Evolutionary conservation across 139 green algal genomes (phyloP), one percentile per base, ranked within the genome.

Genomic region (Picochlorum costavermella): DNA sequence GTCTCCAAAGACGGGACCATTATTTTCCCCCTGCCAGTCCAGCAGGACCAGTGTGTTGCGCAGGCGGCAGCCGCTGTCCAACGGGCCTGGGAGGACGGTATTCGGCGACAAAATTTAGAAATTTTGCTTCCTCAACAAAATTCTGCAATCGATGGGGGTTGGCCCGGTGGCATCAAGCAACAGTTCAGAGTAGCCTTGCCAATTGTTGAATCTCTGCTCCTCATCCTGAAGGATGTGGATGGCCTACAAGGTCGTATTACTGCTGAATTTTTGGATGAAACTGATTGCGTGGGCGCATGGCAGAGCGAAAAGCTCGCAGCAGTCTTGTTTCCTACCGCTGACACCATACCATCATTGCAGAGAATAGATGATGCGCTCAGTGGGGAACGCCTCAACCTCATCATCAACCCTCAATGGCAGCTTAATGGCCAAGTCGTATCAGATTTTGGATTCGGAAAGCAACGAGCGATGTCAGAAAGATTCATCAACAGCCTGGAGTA

Each of bases 371-470:
- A 65, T 29, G 69, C 50, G 25, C 55, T 77, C 1, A 76, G 69
- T 61, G 70, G 75, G 29, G 23, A 77, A 40, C 67, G 75, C 2
- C 71, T 83, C 23, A 74, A 72, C 31, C 63, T 95, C 10, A 76
- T 95, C 48, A 60, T 95, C 59, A 95, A 95, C 68, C 84, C 86
- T 45, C 86, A 93, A 65, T 93, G 84, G 86, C 74, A 84, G 57
- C 71, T 60, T 1, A 68, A 75, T 25, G 79, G 78, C 14, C 73
- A 80, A 56, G 61, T 85, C 30, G 69, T 83, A 20, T 83, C 75
- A 59, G 81, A 86, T 65, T 86, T 87, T 78, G 78, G 78, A 9
- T 85, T 92, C 75, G 85, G 85, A 14, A 50, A 25, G 4, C 50
- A 64, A 23, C 63, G 68, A 25, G 67, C 71, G 44, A 40, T 62